Evolutionary conservation across 2,329 filamentous ascomycete genomes (phyloP), one percentile per base, ranked within the genome.

Genomic region (Hypoxylon sp.): DNA sequence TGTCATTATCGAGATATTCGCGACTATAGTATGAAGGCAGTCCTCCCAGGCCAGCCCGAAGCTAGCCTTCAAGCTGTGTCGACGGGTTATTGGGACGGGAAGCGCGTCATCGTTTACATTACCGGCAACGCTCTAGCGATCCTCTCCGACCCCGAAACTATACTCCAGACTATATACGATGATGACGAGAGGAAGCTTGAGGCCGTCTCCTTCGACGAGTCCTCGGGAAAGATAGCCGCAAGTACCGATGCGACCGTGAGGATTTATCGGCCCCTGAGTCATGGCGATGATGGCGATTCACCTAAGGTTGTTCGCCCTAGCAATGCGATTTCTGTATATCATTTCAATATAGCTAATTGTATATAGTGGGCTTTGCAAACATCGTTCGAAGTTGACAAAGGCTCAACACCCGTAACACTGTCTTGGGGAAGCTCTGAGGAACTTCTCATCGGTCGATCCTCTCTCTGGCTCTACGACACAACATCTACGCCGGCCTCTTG

Each of bases 401-500:
- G 87, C 66, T 82, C 82, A 65, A 89, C 85, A 55, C 75, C 73
- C 13, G 71, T 78, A 46, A 77, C 79, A 5, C 81, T 99, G 55
- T 98, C 94, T 13, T 99, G 96, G 96, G 95, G 95, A 39, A 87
- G 89, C 71, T 86, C 90, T 31, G 91, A 95, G 68, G 97, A 99
- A 82, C 86, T 98, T 6, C 86, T 99, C 5, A 86, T 95, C 8
- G 94, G 92, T 1, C 90, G 92, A 66, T 85, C 83, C 10, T 86
- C 84, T 37, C 85, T 98, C 64, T 88, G 87, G 33, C 86, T 98
- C 26, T 97, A 91, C 75, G 80, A 81, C 52, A 82, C 83, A 1
- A 84, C 83, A 11, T 79, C 80, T 24, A 78, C 81, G 42, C 79
- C 83, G 9, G 83, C 87, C 0, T 82, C 84, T 58, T 86, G 85